Conservation (phyloP, 148 eudicot species). For the Heliamphora exappendiculata region DNA sequence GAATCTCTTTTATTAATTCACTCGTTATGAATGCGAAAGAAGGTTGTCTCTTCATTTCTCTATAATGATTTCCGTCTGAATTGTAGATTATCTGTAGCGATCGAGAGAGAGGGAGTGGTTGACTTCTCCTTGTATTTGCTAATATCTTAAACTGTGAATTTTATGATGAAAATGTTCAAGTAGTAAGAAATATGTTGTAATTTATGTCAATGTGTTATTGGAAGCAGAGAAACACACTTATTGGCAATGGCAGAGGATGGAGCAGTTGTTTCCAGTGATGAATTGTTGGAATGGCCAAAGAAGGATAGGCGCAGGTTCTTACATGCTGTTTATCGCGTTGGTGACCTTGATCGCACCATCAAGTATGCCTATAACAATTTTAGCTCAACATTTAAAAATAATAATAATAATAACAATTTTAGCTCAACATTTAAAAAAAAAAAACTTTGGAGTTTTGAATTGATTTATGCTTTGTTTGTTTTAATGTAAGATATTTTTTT, state of each 20-base stretch:
- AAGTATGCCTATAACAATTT: constrained; percentile 39
- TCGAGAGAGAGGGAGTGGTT: too few species aligned
- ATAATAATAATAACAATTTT: background rate
- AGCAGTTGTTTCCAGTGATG: constrained; percentile 37
- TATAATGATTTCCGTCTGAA: too few species aligned
- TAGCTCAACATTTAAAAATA: background rate
- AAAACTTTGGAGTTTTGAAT: background rate
- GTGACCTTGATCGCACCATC: constrained; percentile 85
- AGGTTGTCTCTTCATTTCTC: too few species aligned
- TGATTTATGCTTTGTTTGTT: too few species aligned
- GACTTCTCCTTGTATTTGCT: too few species aligned
- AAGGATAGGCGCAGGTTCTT: constrained; percentile 67
- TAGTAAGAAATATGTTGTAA: background rate
- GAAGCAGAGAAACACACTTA: constrained; percentile 1
- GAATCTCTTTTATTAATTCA: too few species aligned
- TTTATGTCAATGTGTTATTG: background rate
- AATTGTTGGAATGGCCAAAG: constrained; percentile 75
- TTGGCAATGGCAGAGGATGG: constrained; percentile 57
- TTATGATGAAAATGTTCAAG: background rate
- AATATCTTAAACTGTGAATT: too few species aligned
- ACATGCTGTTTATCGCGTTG: constrained; percentile 92
- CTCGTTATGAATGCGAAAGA: too few species aligned
- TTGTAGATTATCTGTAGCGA: too few species aligned
- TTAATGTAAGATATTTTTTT: too few species aligned
- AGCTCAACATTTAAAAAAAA: background rate